These are phyloP conservation scores for Cornus controversa DNA, from an alignment of 148 eudicot genomes.

Conservation along the genomic window DNA sequence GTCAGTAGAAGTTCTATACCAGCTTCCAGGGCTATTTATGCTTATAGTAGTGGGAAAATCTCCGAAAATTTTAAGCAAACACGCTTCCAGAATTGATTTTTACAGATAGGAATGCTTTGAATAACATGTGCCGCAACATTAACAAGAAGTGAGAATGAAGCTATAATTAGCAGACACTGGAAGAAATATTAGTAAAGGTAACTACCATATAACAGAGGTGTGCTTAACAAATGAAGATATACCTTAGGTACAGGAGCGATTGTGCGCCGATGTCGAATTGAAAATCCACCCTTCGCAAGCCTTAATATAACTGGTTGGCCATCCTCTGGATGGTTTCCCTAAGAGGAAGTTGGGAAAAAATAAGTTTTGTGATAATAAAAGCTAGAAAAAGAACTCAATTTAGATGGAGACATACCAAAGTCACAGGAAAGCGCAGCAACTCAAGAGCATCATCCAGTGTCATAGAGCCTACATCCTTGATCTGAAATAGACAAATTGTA, in stretches of 20 bases:
- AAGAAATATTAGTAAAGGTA: neutral
- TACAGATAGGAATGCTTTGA: neutral
- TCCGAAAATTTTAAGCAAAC: too few relatives aligned
- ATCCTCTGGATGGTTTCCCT: conserved; percentile 88
- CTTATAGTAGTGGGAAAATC: neutral
- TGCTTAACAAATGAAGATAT: conserved; percentile 10
- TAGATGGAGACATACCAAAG: conserved; percentile 49
- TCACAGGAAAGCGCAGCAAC: conserved; percentile 74
- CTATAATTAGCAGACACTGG: neutral
- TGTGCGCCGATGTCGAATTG: conserved; percentile 63
- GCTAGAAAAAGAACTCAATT: neutral
- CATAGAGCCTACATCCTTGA: conserved; percentile 53
- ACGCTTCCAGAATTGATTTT: too few relatives aligned
- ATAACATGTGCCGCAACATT: neutral
- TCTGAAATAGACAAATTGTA: conserved; percentile 33
- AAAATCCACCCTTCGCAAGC: conserved; percentile 61
- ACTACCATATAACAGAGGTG: neutral
- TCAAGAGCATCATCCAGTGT: conserved; percentile 72
- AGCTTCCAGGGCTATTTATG: neutral
- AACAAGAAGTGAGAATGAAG: neutral
- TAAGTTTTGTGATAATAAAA: neutral
- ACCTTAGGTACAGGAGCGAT: conserved; percentile 86
- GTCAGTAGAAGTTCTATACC: neutral
- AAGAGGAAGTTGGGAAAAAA: conserved; percentile 14
- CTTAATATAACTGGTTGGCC: conserved; percentile 58